A percentile compares a stretch with the other conserved stretches of the same genome.
These are phyloP conservation scores for Escovopsis sp. DNA, from an alignment of 2,329 filamentous ascomycete genomes.

Conservation along the genomic window DNA sequence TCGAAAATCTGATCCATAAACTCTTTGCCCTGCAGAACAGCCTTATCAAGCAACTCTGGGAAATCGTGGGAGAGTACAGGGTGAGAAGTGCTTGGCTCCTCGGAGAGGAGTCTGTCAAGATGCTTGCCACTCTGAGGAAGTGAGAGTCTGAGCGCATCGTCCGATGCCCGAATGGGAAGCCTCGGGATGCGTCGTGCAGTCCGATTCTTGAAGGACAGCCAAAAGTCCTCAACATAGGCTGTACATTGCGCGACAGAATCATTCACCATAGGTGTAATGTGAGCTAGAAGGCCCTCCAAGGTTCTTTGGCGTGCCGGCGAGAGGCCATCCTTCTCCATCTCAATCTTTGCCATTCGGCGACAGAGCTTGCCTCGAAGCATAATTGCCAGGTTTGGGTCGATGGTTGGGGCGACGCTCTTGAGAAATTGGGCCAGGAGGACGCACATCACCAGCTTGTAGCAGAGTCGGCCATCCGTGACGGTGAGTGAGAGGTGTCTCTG, in stretches of 20 bases:
- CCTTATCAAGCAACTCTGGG: not conserved
- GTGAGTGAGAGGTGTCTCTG: constrained; percentile 2
- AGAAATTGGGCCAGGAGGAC: not conserved
- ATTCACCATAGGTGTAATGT: not conserved
- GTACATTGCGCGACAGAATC: constrained; percentile 7
- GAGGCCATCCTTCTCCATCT: constrained; percentile 23
- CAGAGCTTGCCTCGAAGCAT: constrained; percentile 4
- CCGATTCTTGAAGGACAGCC: constrained; percentile 24
- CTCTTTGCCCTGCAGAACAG: not conserved
- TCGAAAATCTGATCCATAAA: constrained; percentile 1
- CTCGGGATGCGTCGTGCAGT: constrained; percentile 23
- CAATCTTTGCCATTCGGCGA: constrained; percentile 4
- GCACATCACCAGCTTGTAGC: constrained; percentile 5
- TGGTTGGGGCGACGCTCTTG: constrained; percentile 20
- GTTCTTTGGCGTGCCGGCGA: constrained; percentile 33
- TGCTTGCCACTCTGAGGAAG: constrained; percentile 26
- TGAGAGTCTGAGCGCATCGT: constrained; percentile 18
- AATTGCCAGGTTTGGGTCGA: not conserved
- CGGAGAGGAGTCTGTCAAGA: constrained; percentile 7
- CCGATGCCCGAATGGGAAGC: constrained; percentile 24
- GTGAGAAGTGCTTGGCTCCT: not conserved
- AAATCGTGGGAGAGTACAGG: not conserved
- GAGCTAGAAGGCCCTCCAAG: not conserved
- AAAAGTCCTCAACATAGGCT: constrained; percentile 18
- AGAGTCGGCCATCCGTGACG: constrained; percentile 17